Evolutionary conservation across 1,284 basidiomycete species (phyloP).

Genomic region (Cystobasidium pallidum): DNA sequence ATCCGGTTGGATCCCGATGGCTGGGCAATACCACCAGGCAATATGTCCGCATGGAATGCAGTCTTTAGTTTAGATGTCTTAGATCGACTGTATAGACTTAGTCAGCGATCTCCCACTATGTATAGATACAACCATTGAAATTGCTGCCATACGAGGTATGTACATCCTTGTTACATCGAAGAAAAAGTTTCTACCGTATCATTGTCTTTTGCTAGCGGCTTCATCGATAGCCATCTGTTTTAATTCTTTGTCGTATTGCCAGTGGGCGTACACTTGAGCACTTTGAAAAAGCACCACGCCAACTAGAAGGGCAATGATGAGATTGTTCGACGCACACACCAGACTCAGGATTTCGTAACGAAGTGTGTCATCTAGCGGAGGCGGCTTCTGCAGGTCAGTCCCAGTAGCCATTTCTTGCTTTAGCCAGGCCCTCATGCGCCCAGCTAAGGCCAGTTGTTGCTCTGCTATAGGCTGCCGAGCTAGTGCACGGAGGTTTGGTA

Average conservation of each 20-base stretch:
- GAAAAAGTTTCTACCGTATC: background rate
- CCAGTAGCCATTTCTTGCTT: slow-evolving; percentile 26
- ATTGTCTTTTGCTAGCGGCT: slow-evolving; percentile 32
- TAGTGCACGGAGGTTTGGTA: slow-evolving; percentile 41
- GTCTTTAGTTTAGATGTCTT: slow-evolving; percentile 4
- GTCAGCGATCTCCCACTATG: background rate
- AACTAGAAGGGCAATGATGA: slow-evolving; percentile 40
- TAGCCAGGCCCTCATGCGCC: slow-evolving; percentile 27
- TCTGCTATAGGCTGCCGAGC: slow-evolving; percentile 32
- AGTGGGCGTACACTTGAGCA: slow-evolving; percentile 37
- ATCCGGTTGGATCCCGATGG: too few species aligned
- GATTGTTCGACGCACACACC: slow-evolving; percentile 41
- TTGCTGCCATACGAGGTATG: background rate
- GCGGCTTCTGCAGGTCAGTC: slow-evolving; percentile 11
- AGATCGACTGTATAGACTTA: background rate
- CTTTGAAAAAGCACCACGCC: slow-evolving; percentile 43
- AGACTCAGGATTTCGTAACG: slow-evolving; percentile 28
- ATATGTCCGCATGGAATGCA: too few species aligned
- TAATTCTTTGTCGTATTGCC: slow-evolving; percentile 31
- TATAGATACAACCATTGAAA: slow-evolving; percentile 1
- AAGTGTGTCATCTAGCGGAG: slow-evolving; percentile 27
- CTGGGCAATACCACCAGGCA: too few species aligned
- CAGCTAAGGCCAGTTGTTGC: slow-evolving; percentile 28
- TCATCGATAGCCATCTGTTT: slow-evolving; percentile 28
- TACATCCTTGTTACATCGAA: background rate